Base-by-base conservation (phyloP, 345 rosid genomes). In the Linum usitatissimum region DNA sequence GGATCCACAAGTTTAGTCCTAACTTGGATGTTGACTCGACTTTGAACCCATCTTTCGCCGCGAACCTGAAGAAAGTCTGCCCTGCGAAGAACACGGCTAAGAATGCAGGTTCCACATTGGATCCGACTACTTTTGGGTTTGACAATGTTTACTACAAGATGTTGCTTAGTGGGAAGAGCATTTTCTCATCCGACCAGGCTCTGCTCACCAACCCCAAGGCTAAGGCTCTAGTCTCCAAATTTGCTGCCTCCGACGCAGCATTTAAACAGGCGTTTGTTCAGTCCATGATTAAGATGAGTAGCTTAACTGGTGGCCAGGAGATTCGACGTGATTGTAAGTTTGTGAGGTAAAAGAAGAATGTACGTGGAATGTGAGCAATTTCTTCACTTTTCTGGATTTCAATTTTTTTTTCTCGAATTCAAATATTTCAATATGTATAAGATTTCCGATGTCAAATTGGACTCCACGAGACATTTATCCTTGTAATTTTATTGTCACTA, bases 261-360 rank as follows among this genome's bases (percentile, higher is more conserved):
- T 86, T 78, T 30, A 80, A 76, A 55, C 66, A 64, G 60, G 95
- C 93, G 23, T 88, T 88, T 63, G 84, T 79, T n/a, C 62, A 75
- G 63, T 85, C 91, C 18, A 88, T 91, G 96, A 77, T 86, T 72
- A 88, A 79, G 85, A 88, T 88, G 94, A 83, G 90, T 67, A 81
- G 90, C 71, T 71, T 91, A 64, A 17, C 58, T 0, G 88, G 95
- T 18, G 98, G 95, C 4, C 73, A 81, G 60, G 95, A 86, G 76
- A 84, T 91, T 60, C 88, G 98, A 69, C 83, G 68, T 17, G 73
- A 86, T 21, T 91, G 98, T 57, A 83, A 73, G 67, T 80, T 65
- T 18, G 82, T 79, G 66, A 71, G 70, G 64, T 71, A 28, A 68
- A 23, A 34, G 28, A 34, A 34, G 38, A 34, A 34, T 7, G 3